Evolutionary conservation across 768 basidiomycete species (phyloP).

Genomic region (Psilocybe sp.): DNA sequence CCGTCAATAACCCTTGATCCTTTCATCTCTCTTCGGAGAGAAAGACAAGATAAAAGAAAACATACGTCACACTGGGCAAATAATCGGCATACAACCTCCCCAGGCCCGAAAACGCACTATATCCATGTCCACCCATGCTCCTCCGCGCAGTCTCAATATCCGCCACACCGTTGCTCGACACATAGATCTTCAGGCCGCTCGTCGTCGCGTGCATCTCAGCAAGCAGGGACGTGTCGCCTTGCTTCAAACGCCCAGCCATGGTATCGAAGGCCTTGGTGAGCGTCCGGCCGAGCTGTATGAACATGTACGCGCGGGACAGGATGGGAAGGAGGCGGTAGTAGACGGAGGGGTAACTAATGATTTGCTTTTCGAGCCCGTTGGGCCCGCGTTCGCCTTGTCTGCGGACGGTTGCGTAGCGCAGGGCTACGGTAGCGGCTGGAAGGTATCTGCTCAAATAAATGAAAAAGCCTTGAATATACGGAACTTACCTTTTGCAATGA

Average conservation of each 20-base stretch:
- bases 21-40: no score
- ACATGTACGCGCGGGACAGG: slow-evolving; percentile 67
- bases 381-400: slow-evolving; percentile 57
- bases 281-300: slow-evolving; percentile 58
- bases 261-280: slow-evolving; percentile 50
- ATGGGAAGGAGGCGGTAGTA: slow-evolving; percentile 73
- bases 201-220: slow-evolving; percentile 71
- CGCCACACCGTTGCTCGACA: slow-evolving; percentile 45
- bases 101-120: slow-evolving; percentile 64
- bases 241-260: slow-evolving; percentile 46
- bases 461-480: not conserved
- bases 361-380: slow-evolving; percentile 59
- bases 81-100: slow-evolving; percentile 65
- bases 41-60: no score
- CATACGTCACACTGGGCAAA: slow-evolving; percentile 62
- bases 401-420: slow-evolving; percentile 71
- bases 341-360: slow-evolving; percentile 70
- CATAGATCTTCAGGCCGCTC: slow-evolving; percentile 65
- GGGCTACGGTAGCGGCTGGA: slow-evolving; percentile 56
- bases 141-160: slow-evolving; percentile 67
- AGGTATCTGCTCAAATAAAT: not conserved
- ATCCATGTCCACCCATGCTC: slow-evolving; percentile 78
- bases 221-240: slow-evolving; percentile 60
- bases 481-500: slow-evolving; percentile 56
- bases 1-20: not conserved